Percentiles rank a stretch among this genome's conserved stretches.
Evolutionary conservation across 352 stramenopile genomes (phyloP).

Genomic region (Peronospora farinosa): DNA sequence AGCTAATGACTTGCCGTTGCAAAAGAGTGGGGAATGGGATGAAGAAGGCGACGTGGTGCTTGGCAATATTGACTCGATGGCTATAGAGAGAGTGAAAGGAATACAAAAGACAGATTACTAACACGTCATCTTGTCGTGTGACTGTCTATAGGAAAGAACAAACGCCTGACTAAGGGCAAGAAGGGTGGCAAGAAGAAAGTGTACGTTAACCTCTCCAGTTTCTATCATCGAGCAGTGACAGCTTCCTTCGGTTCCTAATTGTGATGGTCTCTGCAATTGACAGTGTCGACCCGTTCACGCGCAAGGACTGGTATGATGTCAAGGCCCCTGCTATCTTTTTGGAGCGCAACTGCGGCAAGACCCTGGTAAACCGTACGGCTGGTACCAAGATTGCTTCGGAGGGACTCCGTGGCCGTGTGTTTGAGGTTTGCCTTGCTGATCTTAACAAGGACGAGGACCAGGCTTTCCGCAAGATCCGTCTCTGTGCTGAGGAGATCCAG

Average conservation of each 20-base stretch:
- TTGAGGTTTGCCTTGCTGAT: constrained; percentile 98
- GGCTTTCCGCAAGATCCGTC: constrained; percentile 98
- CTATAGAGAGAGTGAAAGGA: not conserved
- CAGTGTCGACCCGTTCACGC: constrained; percentile 97
- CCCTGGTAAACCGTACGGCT: constrained; percentile 97
- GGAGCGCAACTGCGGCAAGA: constrained; percentile 96
- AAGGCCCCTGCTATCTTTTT: constrained; percentile 98
- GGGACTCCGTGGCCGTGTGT: constrained; percentile 96
- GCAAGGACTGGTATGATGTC: constrained; percentile 97
- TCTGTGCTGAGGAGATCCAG: constrained; percentile 98
- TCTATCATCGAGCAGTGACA: not conserved
- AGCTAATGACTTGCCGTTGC: not conserved
- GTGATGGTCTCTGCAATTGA: not conserved
- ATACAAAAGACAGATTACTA: constrained; percentile 15
- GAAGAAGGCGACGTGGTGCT: not conserved
- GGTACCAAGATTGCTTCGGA: constrained; percentile 97
- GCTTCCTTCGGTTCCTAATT: constrained; percentile 9
- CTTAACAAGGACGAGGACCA: constrained; percentile 98
- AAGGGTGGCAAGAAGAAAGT: constrained; percentile 91
- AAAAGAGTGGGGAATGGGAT: not conserved
- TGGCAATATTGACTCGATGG: not conserved
- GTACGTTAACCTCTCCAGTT: constrained; percentile 36
- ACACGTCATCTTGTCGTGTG: constrained; percentile 14
- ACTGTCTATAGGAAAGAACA: constrained; percentile 78
- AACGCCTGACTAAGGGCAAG: constrained; percentile 88